A percentile compares a stretch with the other conserved stretches of the same genome.
Evolutionary conservation across 176 grass and related monocot species (phyloP).

Genomic region (Musa beccarii): DNA sequence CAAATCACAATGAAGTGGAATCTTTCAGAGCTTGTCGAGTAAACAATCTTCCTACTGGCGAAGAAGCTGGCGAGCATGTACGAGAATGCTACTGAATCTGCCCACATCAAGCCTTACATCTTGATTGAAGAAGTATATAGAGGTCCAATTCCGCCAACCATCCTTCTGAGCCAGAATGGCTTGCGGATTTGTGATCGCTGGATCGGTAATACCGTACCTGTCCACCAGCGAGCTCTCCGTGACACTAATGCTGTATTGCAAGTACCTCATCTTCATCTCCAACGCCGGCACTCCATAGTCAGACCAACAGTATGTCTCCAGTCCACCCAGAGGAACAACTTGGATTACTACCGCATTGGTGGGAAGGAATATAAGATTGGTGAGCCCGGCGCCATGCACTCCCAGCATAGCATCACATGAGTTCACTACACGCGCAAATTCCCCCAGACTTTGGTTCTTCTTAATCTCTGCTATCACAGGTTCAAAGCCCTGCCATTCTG

Average conservation of each 20-base stretch:
- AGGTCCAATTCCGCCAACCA: slow-evolving; percentile 44
- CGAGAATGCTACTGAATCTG: slow-evolving; percentile 34
- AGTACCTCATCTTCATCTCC: neutral
- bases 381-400: neutral
- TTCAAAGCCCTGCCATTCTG: neutral
- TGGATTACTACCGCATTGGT: neutral
- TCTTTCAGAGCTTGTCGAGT: too few species aligned
- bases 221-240: slow-evolving; percentile 5
- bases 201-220: neutral
- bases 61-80: slow-evolving; percentile 35
- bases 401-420: neutral
- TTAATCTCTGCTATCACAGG: slow-evolving; percentile 6
- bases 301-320: neutral
- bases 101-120: slow-evolving; percentile 49
- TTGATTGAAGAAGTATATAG: slow-evolving; percentile 52
- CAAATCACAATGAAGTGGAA: too few species aligned
- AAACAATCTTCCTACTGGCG: neutral
- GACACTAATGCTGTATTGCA: neutral
- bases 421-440: neutral
- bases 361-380: neutral
- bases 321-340: neutral
- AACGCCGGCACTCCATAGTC: neutral
- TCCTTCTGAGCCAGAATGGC: slow-evolving; percentile 24
- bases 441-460: neutral
- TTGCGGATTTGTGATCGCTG: neutral